A percentile compares a stretch with the other conserved stretches of the same genome.
Conservation (phyloP, 2,329 filamentous ascomycete genomes). For the Teratosphaeria viscida region DNA sequence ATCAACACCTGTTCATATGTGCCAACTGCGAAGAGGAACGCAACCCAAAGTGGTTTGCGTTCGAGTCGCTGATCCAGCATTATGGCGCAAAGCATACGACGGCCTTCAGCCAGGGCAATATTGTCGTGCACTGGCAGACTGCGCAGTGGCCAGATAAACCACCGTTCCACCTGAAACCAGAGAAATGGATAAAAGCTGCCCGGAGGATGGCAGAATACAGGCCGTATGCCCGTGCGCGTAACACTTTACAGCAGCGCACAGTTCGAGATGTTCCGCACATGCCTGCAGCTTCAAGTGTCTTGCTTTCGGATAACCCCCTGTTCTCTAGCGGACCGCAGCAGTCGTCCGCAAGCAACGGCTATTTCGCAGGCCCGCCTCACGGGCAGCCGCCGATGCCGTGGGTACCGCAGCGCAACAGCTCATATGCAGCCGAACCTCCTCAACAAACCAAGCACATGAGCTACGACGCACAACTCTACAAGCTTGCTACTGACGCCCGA, state of each 20-base stretch:
- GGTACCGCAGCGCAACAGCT: neutral
- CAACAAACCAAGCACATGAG: conserved; percentile 2
- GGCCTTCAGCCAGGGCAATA: conserved; percentile 56
- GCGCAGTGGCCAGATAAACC: conserved; percentile 67
- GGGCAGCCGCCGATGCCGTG: neutral
- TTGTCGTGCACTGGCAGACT: conserved; percentile 65
- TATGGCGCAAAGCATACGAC: conserved; percentile 73
- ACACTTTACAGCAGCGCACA: neutral
- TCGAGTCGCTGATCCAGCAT: conserved; percentile 73
- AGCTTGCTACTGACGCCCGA: conserved; percentile 44
- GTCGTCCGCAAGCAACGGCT: conserved; percentile 1
- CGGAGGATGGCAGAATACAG: conserved; percentile 4
- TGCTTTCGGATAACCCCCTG: conserved; percentile 8
- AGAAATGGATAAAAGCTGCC: conserved; percentile 12
- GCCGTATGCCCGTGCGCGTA: conserved; percentile 1
- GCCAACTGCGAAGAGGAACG: conserved; percentile 46
- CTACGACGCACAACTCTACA: conserved; percentile 11
- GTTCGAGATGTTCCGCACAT: conserved; percentile 1
- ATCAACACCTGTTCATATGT: conserved; percentile 68
- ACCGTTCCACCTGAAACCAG: conserved; percentile 56
- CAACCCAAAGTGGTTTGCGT: conserved; percentile 58
- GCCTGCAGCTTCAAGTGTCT: conserved; percentile 2
- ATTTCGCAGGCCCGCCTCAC: neutral
- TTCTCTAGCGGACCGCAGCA: conserved; percentile 4
- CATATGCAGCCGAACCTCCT: neutral